Percentiles rank a stretch among this genome's conserved stretches.
Evolutionary conservation across 2,329 filamentous ascomycete genomes (phyloP).

Genomic region (Neopestalotiopsis sp.): DNA sequence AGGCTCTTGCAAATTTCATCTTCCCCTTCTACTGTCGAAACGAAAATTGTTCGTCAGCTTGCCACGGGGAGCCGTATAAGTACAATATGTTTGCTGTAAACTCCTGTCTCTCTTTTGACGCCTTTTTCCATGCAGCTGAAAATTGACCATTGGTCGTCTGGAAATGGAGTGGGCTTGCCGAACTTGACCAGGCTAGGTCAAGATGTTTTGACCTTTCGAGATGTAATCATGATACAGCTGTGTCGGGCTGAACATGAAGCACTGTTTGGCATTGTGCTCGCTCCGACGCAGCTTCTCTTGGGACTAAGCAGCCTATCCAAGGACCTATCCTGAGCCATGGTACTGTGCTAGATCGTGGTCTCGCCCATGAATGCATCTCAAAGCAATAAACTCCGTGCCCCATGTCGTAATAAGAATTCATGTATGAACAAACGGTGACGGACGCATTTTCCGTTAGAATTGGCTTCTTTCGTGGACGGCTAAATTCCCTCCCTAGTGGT

Average conservation of each 20-base stretch:
- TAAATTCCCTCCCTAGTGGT: slow-evolving; percentile 42
- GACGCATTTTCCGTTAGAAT: slow-evolving; percentile 28
- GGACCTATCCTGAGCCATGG: slow-evolving; percentile 8
- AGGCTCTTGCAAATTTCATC: background rate
- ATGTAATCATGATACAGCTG: background rate
- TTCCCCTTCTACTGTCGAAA: background rate
- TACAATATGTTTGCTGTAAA: slow-evolving; percentile 14
- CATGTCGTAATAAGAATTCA: slow-evolving; percentile 33
- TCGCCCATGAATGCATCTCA: slow-evolving; percentile 30
- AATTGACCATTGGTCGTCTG: slow-evolving; percentile 6
- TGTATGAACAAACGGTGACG: slow-evolving; percentile 30
- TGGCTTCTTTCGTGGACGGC: slow-evolving; percentile 29
- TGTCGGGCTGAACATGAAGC: background rate
- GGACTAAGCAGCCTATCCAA: slow-evolving; percentile 5
- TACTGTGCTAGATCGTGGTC: background rate
- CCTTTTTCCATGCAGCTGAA: slow-evolving; percentile 12
- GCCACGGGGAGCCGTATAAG: background rate
- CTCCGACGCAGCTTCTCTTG: background rate
- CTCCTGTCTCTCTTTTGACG: slow-evolving; percentile 14
- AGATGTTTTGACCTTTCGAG: background rate
- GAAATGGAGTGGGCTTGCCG: background rate
- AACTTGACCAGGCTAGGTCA: background rate
- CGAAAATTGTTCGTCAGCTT: background rate
- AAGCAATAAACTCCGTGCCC: slow-evolving; percentile 34
- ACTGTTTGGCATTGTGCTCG: background rate